These are phyloP conservation scores for Eucalyptus coolabah DNA, from an alignment of 345 rosid genomes.

Conservation along the genomic window DNA sequence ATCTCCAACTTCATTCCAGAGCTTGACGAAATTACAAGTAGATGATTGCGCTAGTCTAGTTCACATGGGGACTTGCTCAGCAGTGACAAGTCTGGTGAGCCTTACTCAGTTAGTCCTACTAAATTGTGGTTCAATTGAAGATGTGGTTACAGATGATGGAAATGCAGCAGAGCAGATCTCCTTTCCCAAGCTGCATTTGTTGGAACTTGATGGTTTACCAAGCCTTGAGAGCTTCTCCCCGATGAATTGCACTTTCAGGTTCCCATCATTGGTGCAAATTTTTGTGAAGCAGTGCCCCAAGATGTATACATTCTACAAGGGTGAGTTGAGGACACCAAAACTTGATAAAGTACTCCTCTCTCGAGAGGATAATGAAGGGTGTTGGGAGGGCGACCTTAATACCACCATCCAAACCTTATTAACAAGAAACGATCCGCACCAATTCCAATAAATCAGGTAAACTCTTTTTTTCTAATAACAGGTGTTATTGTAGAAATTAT, in stretches of 20 bases:
- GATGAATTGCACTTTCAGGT: rapidly evolving
- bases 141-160: not conserved
- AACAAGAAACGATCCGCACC: rapidly evolving
- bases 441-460: rapidly evolving
- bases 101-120: rapidly evolving
- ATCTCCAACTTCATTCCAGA: rapidly evolving
- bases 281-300: not conserved
- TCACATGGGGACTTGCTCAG: not conserved
- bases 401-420: not conserved
- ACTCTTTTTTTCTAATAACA: rapidly evolving
- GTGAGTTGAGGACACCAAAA: rapidly evolving
- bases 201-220: rapidly evolving
- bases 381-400: not conserved
- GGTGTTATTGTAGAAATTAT: not conserved
- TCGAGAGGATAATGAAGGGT: rapidly evolving
- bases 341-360: not conserved
- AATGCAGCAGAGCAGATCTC: rapidly evolving
- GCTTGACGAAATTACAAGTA: rapidly evolving
- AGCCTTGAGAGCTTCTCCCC: not conserved
- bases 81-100: rapidly evolving
- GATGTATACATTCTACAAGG: not conserved
- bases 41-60: rapidly evolving
- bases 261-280: rapidly evolving
- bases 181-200: rapidly evolving
- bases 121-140: rapidly evolving